These are phyloP conservation scores for Saturnispora halmiae DNA, from an alignment of 805 yeast genomes.

Conservation along the genomic window DNA sequence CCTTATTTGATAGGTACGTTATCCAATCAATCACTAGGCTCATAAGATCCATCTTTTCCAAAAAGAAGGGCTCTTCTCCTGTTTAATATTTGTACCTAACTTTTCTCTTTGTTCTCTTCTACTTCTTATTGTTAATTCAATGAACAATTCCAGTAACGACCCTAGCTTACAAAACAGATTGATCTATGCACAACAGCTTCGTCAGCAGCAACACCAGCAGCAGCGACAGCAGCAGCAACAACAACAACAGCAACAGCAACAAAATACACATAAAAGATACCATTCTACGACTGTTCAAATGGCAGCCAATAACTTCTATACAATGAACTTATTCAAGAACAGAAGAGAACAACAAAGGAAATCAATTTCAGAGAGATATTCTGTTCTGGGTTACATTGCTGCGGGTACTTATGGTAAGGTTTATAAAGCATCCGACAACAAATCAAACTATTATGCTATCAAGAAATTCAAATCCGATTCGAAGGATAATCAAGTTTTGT, in stretches of 20 bases:
- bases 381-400: conserved; percentile 89
- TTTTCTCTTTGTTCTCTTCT: neutral
- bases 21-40: conserved; percentile 23
- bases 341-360: conserved; percentile 58
- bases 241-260: too few species aligned
- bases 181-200: conserved; percentile 10
- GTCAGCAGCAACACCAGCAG: conserved; percentile 15
- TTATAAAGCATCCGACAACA: conserved; percentile 79
- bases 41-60: too few species aligned
- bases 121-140: neutral
- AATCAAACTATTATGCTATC: too few species aligned
- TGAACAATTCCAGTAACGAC: conserved; percentile 35
- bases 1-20: conserved; percentile 29
- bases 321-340: conserved; percentile 49
- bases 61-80: too few species aligned
- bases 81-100: too few species aligned
- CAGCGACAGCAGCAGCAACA: conserved; percentile 14
- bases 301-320: conserved; percentile 46
- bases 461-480: conserved; percentile 93
- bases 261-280: conserved; percentile 5
- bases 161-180: conserved; percentile 30
- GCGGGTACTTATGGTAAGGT: conserved; percentile 97
- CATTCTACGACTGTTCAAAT: conserved; percentile 25
- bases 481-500: conserved; percentile 73
- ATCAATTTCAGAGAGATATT: conserved; percentile 77